Conservation (phyloP, 1,284 basidiomycete species). For the Cryptococcus sp. region DNA sequence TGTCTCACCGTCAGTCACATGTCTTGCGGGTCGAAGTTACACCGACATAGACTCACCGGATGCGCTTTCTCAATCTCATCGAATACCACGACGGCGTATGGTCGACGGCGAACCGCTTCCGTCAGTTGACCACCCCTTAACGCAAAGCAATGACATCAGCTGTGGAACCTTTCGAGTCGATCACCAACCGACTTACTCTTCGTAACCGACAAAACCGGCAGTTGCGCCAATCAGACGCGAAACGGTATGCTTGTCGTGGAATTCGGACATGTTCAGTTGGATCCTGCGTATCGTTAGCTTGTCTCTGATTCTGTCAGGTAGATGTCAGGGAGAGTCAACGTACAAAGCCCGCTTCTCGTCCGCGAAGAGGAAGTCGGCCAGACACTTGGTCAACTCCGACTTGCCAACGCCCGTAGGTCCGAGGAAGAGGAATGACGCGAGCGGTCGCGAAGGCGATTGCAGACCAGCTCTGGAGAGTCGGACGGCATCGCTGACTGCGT, state of each 20-base stretch:
- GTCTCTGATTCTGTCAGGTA: neutral
- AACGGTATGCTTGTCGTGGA: conserved; percentile 86
- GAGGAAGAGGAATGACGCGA: conserved; percentile 88
- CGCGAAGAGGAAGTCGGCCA: conserved; percentile 83
- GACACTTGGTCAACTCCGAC: conserved; percentile 84
- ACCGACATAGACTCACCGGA: conserved; percentile 39
- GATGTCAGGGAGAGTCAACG: conserved; percentile 38
- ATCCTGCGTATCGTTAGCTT: conserved; percentile 58
- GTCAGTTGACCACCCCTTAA: conserved; percentile 67
- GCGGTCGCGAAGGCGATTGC: conserved; percentile 79
- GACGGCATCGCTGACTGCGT: conserved; percentile 80
- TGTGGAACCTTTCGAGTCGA: neutral
- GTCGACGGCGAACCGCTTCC: conserved; percentile 80
- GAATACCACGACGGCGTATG: conserved; percentile 52
- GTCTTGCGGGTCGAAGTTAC: too few relatives aligned
- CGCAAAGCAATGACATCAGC: conserved; percentile 41
- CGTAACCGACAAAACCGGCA: conserved; percentile 90
- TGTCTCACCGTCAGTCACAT: conserved; percentile 19
- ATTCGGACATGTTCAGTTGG: conserved; percentile 91
- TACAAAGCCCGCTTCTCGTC: conserved; percentile 81
- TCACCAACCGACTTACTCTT: conserved; percentile 69
- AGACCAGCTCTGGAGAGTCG: conserved; percentile 87
- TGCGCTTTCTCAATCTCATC: conserved; percentile 94
- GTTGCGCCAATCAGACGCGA: conserved; percentile 87
- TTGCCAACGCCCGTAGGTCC: conserved; percentile 73